Conservation (phyloP, 2,329 filamentous ascomycete genomes). For the Arthrobotrys conoides region DNA sequence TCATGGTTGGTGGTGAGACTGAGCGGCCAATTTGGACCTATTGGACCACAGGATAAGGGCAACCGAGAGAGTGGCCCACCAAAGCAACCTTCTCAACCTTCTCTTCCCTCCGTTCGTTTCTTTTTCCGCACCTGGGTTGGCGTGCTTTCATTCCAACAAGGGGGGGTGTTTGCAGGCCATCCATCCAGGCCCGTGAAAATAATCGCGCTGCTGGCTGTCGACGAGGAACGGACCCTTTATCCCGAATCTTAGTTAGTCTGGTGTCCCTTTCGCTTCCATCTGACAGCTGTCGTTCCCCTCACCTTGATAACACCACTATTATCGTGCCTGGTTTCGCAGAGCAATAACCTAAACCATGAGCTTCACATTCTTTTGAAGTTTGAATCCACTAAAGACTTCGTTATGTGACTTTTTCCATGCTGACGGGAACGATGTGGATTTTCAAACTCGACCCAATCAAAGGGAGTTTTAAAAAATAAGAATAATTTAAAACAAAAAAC, state of each 20-base stretch:
- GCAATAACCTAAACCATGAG: constrained; percentile 6
- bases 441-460: constrained; percentile 34
- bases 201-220: constrained; percentile 61
- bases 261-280: constrained; percentile 38
- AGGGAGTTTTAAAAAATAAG: background rate
- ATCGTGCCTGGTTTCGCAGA: constrained; percentile 33
- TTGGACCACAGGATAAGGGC: constrained; percentile 65
- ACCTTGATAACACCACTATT: constrained; percentile 48
- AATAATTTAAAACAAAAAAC: background rate
- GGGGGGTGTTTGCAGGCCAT: constrained; percentile 33
- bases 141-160: constrained; percentile 60
- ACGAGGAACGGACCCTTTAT: constrained; percentile 42
- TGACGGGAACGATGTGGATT: constrained; percentile 7
- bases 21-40: constrained; percentile 55
- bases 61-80: constrained; percentile 64
- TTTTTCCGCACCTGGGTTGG: constrained; percentile 52
- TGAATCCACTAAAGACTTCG: background rate
- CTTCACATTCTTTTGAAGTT: background rate
- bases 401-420: constrained; percentile 7
- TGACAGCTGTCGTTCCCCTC: constrained; percentile 48
- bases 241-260: constrained; percentile 54
- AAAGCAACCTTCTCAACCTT: constrained; percentile 42
- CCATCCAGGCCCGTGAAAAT: constrained; percentile 48
- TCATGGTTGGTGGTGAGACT: constrained; percentile 48
- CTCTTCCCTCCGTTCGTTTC: constrained; percentile 45